phyloP scores from a whole-genome alignment of 2,329 filamentous ascomycete genomes.

The Neophaeococcomyces aloes region DNA sequence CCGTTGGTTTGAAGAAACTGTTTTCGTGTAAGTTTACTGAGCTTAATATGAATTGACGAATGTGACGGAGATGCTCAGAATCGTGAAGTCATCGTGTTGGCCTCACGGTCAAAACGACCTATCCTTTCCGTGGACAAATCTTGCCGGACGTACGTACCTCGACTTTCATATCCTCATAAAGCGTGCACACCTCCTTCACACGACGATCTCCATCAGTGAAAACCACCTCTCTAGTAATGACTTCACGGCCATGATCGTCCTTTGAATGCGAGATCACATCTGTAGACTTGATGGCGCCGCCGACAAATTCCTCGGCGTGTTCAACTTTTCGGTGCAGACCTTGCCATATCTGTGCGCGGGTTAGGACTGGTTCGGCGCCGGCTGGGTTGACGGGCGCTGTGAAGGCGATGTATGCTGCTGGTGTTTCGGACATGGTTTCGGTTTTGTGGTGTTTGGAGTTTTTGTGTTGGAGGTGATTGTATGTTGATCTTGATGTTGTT shows the following conservation, averaged over 20 bases:
- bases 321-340: slow-evolving; percentile 25
- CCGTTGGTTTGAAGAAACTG: slow-evolving; percentile 21
- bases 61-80: too few species aligned
- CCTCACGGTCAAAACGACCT: too few species aligned
- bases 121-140: too few species aligned
- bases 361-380: slow-evolving; percentile 23
- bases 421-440: slow-evolving; percentile 7
- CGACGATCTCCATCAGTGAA: slow-evolving; percentile 20
- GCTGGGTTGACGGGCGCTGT: slow-evolving; percentile 31
- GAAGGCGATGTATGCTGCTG: slow-evolving; percentile 29
- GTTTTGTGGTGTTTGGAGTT: not conserved
- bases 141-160: slow-evolving; percentile 10
- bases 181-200: slow-evolving; percentile 20
- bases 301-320: slow-evolving; percentile 23
- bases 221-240: slow-evolving; percentile 22
- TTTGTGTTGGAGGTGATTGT: too few species aligned
- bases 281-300: slow-evolving; percentile 21
- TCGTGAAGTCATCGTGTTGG: too few species aligned
- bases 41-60: too few species aligned
- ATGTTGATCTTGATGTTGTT: too few species aligned
- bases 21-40: too few species aligned
- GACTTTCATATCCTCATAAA: slow-evolving; percentile 21
- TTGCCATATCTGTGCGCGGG: slow-evolving; percentile 28
- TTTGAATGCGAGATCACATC: slow-evolving; percentile 16
- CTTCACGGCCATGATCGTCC: slow-evolving; percentile 13